A percentile compares a stretch with the other conserved stretches of the same genome.
These are phyloP conservation scores for Melocanna baccifera DNA, from an alignment of 176 grass and related monocot genomes.

Conservation along the genomic window DNA sequence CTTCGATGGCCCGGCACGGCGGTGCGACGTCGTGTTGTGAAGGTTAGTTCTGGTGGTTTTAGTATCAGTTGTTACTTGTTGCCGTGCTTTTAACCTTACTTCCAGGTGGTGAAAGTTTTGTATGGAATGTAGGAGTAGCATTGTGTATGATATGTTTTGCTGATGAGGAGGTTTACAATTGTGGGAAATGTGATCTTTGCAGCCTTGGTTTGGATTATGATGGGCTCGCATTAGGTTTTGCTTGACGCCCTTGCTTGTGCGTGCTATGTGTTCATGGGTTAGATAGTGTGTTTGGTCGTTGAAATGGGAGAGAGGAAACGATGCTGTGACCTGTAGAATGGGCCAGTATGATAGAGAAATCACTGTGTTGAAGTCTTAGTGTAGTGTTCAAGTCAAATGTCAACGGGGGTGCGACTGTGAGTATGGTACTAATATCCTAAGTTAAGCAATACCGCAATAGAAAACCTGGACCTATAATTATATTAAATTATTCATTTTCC, in stretches of 20 bases:
- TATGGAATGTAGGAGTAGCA: neutral
- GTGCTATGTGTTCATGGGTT: neutral
- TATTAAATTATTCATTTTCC: neutral
- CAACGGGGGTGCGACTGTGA: neutral
- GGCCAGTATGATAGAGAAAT: neutral
- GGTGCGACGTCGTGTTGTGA: constrained; percentile 65
- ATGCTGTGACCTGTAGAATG: neutral
- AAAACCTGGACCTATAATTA: neutral
- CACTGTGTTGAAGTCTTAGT: neutral
- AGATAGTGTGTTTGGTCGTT: neutral
- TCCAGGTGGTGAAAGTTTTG: neutral
- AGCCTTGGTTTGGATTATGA: neutral
- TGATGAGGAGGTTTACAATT: neutral
- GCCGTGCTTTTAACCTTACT: neutral
- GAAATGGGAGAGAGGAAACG: neutral
- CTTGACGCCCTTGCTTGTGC: neutral
- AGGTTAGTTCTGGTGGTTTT: constrained; percentile 20
- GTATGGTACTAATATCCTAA: neutral
- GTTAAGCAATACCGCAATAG: neutral
- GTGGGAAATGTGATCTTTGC: neutral
- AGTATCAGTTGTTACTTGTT: neutral
- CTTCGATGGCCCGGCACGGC: constrained; percentile 36
- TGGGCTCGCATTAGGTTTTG: neutral
- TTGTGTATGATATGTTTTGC: neutral
- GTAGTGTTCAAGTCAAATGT: constrained; percentile 1